Conservation (phyloP, 2,329 filamentous ascomycete genomes). For the Fusarium sp. region DNA sequence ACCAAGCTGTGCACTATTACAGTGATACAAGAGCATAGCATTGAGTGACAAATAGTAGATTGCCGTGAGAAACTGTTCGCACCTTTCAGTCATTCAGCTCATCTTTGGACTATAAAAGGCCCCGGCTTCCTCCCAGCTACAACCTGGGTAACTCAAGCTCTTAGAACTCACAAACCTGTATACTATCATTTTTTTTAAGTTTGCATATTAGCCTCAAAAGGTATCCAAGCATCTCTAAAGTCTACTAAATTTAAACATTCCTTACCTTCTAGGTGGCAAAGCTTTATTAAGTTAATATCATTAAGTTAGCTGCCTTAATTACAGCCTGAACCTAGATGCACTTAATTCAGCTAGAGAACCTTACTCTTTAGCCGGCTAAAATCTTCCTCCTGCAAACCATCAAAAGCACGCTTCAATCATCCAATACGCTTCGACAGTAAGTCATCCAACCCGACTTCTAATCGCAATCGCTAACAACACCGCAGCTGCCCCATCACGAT, state of each 20-base stretch:
- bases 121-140: not conserved
- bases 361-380: not conserved
- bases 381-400: not conserved
- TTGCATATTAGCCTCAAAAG: too few relatives aligned
- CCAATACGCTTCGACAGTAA: not conserved
- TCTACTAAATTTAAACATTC: not conserved
- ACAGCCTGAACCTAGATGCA: not conserved
- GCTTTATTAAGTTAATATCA: not conserved
- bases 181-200: too few relatives aligned
- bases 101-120: not conserved
- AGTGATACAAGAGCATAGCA: not conserved
- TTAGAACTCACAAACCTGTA: fast-evolving
- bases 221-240: not conserved
- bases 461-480: too few relatives aligned
- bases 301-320: not conserved
- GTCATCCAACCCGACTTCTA: too few relatives aligned
- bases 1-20: too few relatives aligned
- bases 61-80: not conserved
- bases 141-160: not conserved
- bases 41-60: not conserved
- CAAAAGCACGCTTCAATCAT: not conserved
- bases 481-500: too few relatives aligned
- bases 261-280: too few relatives aligned
- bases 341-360: not conserved
- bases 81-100: not conserved